phyloP scores from a whole-genome alignment of 1,139 yeast species.

The Candida sp. region DNA sequence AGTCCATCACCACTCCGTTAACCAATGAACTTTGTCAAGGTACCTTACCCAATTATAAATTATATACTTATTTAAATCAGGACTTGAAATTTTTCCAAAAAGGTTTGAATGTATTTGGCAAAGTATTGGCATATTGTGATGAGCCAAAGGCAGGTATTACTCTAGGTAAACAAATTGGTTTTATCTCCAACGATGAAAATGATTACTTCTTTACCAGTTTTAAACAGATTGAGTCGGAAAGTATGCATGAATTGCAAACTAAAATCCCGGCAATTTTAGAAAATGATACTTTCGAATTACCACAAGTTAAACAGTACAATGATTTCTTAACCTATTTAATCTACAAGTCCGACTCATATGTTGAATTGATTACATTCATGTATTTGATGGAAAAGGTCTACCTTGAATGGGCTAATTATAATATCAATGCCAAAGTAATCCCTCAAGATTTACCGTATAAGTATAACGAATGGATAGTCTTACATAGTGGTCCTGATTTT shows the following conservation, averaged over 20 bases:
- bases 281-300: conserved; percentile 13
- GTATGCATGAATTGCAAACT: conserved; percentile 12
- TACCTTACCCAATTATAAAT: conserved; percentile 34
- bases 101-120: conserved; percentile 43
- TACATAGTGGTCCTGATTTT: conserved; percentile 48
- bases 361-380: conserved; percentile 41
- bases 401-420: conserved; percentile 47
- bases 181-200: conserved; percentile 46
- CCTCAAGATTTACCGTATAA: conserved; percentile 36
- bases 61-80: conserved; percentile 45
- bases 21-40: conserved; percentile 48
- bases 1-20: conserved; percentile 38
- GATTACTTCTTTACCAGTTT: conserved; percentile 40
- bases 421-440: conserved; percentile 14
- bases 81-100: conserved; percentile 46
- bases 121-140: conserved; percentile 42
- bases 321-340: conserved; percentile 28
- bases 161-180: conserved; percentile 50
- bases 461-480: conserved; percentile 47
- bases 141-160: conserved; percentile 29
- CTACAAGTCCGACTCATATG: conserved; percentile 27
- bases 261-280: conserved; percentile 17
- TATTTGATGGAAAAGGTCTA: conserved; percentile 51
- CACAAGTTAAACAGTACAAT: conserved; percentile 37
- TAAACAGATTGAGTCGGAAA: conserved; percentile 18